phyloP scores from a whole-genome alignment of 2,329 filamentous ascomycete species.

The Penicillium carneum region DNA sequence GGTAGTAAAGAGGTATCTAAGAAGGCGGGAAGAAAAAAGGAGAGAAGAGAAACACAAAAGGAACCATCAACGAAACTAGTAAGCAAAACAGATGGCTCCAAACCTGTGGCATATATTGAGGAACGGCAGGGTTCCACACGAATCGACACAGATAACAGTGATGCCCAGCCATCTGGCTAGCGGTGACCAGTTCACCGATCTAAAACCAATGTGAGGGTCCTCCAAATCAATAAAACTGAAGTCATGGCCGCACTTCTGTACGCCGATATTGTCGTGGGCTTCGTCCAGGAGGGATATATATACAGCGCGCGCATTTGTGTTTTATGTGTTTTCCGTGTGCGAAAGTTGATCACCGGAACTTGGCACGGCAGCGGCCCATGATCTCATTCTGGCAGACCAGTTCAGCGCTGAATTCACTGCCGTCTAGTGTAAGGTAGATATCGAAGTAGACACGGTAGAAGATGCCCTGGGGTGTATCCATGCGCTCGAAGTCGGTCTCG shows the following conservation, averaged over 20 bases:
- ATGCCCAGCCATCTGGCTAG: conserved; percentile 7
- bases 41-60: conserved; percentile 3
- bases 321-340: neutral
- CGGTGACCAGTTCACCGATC: neutral
- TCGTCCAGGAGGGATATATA: conserved; percentile 4
- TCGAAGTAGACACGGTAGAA: conserved; percentile 81
- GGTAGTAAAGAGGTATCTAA: conserved; percentile 38
- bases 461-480: conserved; percentile 97
- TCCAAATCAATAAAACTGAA: neutral
- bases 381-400: conserved; percentile 99
- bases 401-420: conserved; percentile 96
- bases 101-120: conserved; percentile 25
- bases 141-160: conserved; percentile 32
- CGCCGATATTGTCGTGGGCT: neutral
- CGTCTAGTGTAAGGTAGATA: conserved; percentile 89
- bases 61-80: conserved; percentile 14
- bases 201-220: neutral
- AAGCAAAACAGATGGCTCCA: conserved; percentile 17
- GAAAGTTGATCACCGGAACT: conserved; percentile 68
- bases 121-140: conserved; percentile 18
- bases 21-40: conserved; percentile 14
- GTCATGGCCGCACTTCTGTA: neutral
- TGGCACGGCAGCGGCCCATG: conserved; percentile 93
- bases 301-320: conserved; percentile 1
- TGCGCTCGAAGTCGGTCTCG: conserved; percentile 98